Evolutionary conservation across 257 asterid genomes (phyloP).

Genomic region (Solanum gandarillasii): DNA sequence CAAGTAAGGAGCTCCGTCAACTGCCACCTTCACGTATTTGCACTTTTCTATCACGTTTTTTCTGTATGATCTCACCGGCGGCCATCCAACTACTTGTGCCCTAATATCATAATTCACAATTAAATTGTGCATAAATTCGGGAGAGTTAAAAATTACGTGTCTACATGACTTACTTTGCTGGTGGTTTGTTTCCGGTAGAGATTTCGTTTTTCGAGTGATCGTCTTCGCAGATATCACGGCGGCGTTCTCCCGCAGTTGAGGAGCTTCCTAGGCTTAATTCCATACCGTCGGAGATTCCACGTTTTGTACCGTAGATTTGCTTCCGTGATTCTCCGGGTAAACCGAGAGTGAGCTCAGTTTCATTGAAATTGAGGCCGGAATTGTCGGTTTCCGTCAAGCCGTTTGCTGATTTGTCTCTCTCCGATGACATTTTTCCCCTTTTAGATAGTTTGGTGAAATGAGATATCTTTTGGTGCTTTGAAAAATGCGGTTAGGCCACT

Average conservation of each 20-base stretch:
- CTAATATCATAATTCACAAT: slow-evolving; percentile 9
- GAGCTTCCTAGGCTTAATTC: slow-evolving; percentile 21
- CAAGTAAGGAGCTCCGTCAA: slow-evolving; percentile 71
- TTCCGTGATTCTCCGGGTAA: slow-evolving; percentile 30
- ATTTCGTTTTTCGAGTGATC: background rate
- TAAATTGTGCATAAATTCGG: background rate
- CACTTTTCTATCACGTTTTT: slow-evolving; percentile 31
- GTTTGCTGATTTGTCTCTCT: background rate
- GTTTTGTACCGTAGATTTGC: slow-evolving; percentile 27
- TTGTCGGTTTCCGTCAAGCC: slow-evolving; percentile 14
- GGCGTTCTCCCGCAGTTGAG: background rate
- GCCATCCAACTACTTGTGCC: slow-evolving; percentile 69
- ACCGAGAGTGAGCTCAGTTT: slow-evolving; percentile 63
- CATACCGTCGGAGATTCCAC: slow-evolving; percentile 25
- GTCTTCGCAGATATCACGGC: slow-evolving; percentile 5
- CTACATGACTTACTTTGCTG: slow-evolving; percentile 28
- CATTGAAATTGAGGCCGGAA: slow-evolving; percentile 20
- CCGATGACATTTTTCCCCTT: background rate
- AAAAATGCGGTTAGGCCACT: background rate
- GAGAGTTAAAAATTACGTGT: background rate
- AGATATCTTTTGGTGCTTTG: background rate
- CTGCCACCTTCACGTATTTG: slow-evolving; percentile 69
- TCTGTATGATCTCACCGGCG: slow-evolving; percentile 58
- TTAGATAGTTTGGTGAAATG: background rate
- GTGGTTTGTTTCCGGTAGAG: slow-evolving; percentile 19